These are phyloP conservation scores for Suillus fuscotomentosus DNA, from an alignment of 768 basidiomycete species.

Conservation along the genomic window DNA sequence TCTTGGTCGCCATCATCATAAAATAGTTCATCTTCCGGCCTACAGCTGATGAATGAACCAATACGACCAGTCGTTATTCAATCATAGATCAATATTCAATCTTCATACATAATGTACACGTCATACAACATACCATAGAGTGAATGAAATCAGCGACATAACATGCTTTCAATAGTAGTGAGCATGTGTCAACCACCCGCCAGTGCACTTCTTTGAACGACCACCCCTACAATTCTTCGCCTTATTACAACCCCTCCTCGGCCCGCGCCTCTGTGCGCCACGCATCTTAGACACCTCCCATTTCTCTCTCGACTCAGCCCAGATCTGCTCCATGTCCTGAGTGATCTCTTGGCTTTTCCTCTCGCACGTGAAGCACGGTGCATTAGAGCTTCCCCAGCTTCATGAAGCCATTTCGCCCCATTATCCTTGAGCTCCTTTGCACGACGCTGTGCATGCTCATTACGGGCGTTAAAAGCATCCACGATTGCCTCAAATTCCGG, in stretches of 20 bases:
- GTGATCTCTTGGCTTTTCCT: constrained; percentile 42
- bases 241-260: neutral
- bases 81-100: constrained; percentile 1
- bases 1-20: neutral
- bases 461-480: constrained; percentile 45
- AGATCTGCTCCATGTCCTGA: constrained; percentile 20
- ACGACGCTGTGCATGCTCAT: constrained; percentile 50
- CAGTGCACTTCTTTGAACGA: constrained; percentile 2
- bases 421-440: constrained; percentile 52
- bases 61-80: constrained; percentile 4
- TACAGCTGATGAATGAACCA: neutral
- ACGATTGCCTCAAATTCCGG: constrained; percentile 37
- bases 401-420: constrained; percentile 45
- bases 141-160: neutral
- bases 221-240: neutral
- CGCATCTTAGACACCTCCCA: neutral
- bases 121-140: neutral
- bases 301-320: constrained; percentile 3
- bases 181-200: neutral
- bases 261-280: neutral
- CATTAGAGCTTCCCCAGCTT: constrained; percentile 41
- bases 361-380: constrained; percentile 42
- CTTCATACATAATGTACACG: constrained; percentile 6
- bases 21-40: neutral
- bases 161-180: neutral